A percentile compares a stretch with the other conserved stretches of the same genome.
Conservation (phyloP, 2,329 filamentous ascomycete genomes). For the Claviceps sp. region DNA sequence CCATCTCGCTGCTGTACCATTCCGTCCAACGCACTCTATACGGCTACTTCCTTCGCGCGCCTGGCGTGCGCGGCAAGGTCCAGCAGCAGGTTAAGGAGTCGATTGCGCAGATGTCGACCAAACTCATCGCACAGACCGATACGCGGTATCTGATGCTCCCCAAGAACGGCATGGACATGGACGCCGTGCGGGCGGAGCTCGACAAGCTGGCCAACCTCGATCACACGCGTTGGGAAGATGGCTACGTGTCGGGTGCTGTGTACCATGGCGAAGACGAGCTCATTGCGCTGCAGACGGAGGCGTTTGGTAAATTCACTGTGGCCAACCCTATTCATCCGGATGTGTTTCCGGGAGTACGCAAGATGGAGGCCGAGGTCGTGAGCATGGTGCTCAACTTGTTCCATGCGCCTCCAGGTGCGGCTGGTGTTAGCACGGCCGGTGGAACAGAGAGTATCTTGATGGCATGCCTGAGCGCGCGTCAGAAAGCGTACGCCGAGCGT, state of each 20-base stretch:
- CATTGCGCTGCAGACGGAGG: slow-evolving; percentile 75
- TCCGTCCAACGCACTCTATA: slow-evolving; percentile 62
- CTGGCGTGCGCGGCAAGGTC: slow-evolving; percentile 76
- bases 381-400: slow-evolving; percentile 89
- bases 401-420: slow-evolving; percentile 73
- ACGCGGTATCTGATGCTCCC: slow-evolving; percentile 66
- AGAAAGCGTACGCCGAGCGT: slow-evolving; percentile 77
- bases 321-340: slow-evolving; percentile 95
- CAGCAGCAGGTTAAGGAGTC: slow-evolving; percentile 72
- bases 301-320: slow-evolving; percentile 88
- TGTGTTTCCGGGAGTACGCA: slow-evolving; percentile 92
- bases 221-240: slow-evolving; percentile 94
- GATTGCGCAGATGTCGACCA: slow-evolving; percentile 66
- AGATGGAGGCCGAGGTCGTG: slow-evolving; percentile 98
- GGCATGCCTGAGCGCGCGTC: slow-evolving; percentile 80
- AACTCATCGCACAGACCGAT: slow-evolving; percentile 63
- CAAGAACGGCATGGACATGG: slow-evolving; percentile 68
- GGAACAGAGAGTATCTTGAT: slow-evolving; percentile 95
- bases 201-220: slow-evolving; percentile 70
- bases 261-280: slow-evolving; percentile 86
- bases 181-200: slow-evolving; percentile 69
- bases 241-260: slow-evolving; percentile 83
- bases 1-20: slow-evolving; percentile 59
- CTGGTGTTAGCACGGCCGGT: slow-evolving; percentile 80
- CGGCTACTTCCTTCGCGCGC: slow-evolving; percentile 71